Conservation (phyloP, 2,329 filamentous ascomycete genomes). For the Pseudophaeomoniella oleicola region DNA sequence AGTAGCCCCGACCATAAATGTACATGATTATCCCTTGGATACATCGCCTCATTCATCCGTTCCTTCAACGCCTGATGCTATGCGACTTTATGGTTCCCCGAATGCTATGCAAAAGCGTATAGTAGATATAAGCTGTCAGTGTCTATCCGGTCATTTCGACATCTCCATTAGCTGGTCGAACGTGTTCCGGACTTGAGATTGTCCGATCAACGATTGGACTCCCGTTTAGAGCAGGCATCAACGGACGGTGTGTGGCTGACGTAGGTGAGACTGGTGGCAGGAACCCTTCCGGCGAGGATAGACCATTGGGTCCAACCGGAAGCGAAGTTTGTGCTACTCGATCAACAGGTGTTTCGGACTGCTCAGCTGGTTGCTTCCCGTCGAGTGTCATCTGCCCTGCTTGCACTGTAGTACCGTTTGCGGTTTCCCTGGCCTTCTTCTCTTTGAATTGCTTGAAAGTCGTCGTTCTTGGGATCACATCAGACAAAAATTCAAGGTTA, state of each 20-base stretch:
- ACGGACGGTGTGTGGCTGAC: background rate
- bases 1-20: too few species aligned
- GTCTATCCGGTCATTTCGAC: constrained; percentile 46
- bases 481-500: constrained; percentile 86
- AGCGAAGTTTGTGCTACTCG: constrained; percentile 1
- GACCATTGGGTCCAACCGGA: background rate
- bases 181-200: constrained; percentile 26
- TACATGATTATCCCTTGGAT: too few species aligned
- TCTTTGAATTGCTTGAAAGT: constrained; percentile 69
- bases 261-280: background rate
- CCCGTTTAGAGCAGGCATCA: constrained; percentile 1
- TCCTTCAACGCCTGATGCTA: too few species aligned
- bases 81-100: too few species aligned
- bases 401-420: constrained; percentile 12
- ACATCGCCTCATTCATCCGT: too few species aligned
- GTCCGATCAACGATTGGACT: constrained; percentile 29
- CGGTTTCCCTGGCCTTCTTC: constrained; percentile 32
- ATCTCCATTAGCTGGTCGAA: constrained; percentile 32
- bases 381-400: constrained; percentile 17
- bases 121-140: too few species aligned
- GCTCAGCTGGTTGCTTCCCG: constrained; percentile 8
- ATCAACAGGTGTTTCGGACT: background rate
- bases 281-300: background rate
- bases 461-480: constrained; percentile 76
- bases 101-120: too few species aligned